Conservation (phyloP, 176 grass and related monocot genomes). For the Zizania latifolia region DNA sequence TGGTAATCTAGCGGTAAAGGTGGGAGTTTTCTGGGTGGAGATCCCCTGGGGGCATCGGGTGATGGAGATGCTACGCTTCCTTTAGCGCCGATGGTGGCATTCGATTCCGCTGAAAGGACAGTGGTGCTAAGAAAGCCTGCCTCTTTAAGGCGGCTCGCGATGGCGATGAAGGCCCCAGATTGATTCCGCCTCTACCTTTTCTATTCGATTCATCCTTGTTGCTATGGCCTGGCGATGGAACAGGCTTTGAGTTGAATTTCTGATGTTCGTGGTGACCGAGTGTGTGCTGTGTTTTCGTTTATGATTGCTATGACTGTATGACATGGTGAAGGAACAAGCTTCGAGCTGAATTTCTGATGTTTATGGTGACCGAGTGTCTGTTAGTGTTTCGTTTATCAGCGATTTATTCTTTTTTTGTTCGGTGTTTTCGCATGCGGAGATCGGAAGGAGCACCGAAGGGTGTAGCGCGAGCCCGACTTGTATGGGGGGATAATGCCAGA, state of each 20-base stretch:
- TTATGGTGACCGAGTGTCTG: too few relatives aligned
- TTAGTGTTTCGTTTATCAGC: not conserved
- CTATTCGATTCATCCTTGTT: not conserved
- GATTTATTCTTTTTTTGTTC: slow-evolving; percentile 8
- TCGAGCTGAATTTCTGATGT: not conserved
- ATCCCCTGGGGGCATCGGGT: slow-evolving; percentile 22
- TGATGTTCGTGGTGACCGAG: not conserved
- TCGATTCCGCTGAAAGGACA: slow-evolving; percentile 35
- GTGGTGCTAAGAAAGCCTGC: not conserved
- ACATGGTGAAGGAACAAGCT: not conserved
- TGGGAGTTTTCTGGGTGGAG: slow-evolving; percentile 30
- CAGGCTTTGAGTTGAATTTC: slow-evolving; percentile 7
- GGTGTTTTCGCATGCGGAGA: slow-evolving; percentile 27
- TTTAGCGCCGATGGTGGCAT: slow-evolving; percentile 24
- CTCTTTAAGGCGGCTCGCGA: slow-evolving; percentile 21
- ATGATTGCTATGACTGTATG: too few relatives aligned
- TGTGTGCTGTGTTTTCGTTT: not conserved
- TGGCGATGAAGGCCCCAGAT: slow-evolving; percentile 16
- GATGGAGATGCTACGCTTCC: slow-evolving; percentile 21
- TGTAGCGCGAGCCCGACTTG: slow-evolving; percentile 37
- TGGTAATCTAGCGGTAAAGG: slow-evolving; percentile 16
- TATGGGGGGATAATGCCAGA: slow-evolving; percentile 75
- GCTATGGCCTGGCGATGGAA: not conserved
- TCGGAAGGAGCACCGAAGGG: slow-evolving; percentile 7
- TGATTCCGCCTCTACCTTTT: slow-evolving; percentile 16